Evolutionary conservation across 2,329 filamentous ascomycete genomes (phyloP).

Genomic region (Scedosporium minutisporum): DNA sequence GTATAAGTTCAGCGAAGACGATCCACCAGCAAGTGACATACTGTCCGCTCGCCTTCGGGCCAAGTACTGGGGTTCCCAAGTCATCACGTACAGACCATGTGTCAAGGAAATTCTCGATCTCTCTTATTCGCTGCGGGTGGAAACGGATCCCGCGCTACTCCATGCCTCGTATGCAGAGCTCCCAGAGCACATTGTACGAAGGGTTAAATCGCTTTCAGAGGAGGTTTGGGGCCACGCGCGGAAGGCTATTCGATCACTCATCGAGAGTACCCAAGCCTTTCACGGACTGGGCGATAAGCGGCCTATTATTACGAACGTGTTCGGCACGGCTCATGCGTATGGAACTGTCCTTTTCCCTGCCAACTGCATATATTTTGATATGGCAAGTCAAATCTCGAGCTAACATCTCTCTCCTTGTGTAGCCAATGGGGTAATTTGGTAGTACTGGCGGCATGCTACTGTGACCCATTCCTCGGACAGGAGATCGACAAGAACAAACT

Average conservation of each 20-base stretch:
- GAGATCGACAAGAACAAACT: constrained; percentile 50
- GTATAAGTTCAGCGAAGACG: constrained; percentile 53
- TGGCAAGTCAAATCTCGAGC: constrained; percentile 10
- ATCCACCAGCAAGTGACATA: constrained; percentile 65
- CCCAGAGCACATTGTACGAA: not conserved
- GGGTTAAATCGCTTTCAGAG: constrained; percentile 17
- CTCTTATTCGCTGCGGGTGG: constrained; percentile 24
- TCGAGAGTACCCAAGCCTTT: constrained; percentile 80
- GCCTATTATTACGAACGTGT: constrained; percentile 87
- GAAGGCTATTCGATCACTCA: constrained; percentile 62
- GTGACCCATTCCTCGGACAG: constrained; percentile 49
- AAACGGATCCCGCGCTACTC: constrained; percentile 26
- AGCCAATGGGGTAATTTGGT: constrained; percentile 97
- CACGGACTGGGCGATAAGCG: constrained; percentile 52
- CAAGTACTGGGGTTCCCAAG: constrained; percentile 88
- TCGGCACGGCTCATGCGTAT: constrained; percentile 93
- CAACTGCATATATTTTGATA: constrained; percentile 7
- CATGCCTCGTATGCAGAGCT: not conserved
- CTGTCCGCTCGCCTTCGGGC: constrained; percentile 75
- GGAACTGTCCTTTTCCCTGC: constrained; percentile 19
- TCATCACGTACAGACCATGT: constrained; percentile 81
- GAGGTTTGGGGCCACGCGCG: constrained; percentile 45
- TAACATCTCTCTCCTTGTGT: constrained; percentile 5
- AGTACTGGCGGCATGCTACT: constrained; percentile 74
- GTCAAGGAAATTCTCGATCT: constrained; percentile 46